Conservation (phyloP, 1,139 yeast genomes). For the Pichia sp. region DNA sequence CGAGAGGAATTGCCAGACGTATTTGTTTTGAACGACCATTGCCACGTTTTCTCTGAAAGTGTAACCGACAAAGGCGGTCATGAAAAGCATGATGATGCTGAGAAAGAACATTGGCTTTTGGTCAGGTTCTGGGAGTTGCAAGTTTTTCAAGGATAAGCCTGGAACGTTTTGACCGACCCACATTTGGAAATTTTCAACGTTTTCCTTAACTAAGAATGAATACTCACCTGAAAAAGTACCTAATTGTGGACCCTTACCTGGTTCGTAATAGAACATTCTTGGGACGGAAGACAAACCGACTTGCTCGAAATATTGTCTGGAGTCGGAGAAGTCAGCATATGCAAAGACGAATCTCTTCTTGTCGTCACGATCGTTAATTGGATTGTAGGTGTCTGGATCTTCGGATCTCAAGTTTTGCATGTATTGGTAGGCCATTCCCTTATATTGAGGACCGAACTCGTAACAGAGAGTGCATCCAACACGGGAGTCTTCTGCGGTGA, state of each 20-base stretch:
- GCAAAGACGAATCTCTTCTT: conserved; percentile 55
- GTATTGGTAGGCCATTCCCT: conserved; percentile 61
- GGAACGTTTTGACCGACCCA: conserved; percentile 17
- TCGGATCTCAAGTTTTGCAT: conserved; percentile 40
- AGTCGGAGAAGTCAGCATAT: conserved; percentile 64
- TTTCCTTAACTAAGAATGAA: conserved; percentile 33
- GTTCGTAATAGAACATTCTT: conserved; percentile 50
- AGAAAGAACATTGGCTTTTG: conserved; percentile 6
- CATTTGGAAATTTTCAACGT: conserved; percentile 24
- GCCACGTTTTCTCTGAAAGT: conserved; percentile 14
- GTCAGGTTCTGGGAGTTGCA: conserved; percentile 20
- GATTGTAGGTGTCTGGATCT: conserved; percentile 12
- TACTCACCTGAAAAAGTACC: conserved; percentile 24
- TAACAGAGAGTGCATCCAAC: conserved; percentile 78
- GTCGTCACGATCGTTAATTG: conserved; percentile 35
- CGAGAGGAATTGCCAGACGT: conserved; percentile 35
- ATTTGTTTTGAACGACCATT: conserved; percentile 22
- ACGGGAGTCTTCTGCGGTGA: conserved; percentile 73
- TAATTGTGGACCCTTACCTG: conserved; percentile 30
- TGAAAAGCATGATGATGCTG: conserved; percentile 36
- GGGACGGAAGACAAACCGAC: conserved; percentile 76
- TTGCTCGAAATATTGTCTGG: conserved; percentile 50
- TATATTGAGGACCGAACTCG: conserved; percentile 66
- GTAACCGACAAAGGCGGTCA: conserved; percentile 24
- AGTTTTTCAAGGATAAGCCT: conserved; percentile 17